Percentiles rank a stretch among this genome's conserved stretches.
These are phyloP conservation scores for Ceratocystis smalleyi DNA, from an alignment of 2,329 filamentous ascomycete species.

Conservation along the genomic window DNA sequence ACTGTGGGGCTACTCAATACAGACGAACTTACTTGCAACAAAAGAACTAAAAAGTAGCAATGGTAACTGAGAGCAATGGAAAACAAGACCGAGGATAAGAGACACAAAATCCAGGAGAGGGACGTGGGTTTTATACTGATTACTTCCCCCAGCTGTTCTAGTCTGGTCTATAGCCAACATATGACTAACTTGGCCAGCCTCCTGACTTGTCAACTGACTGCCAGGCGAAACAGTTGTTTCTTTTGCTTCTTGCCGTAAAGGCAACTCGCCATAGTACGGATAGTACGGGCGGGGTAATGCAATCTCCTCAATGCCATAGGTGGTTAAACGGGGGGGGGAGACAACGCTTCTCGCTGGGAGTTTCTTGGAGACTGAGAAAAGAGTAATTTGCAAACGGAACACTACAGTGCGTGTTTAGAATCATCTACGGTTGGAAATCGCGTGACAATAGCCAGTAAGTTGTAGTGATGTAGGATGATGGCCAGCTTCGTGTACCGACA, in stretches of 20 bases:
- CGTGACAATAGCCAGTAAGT: background rate
- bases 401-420: background rate
- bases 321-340: background rate
- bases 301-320: background rate
- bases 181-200: background rate
- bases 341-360: background rate
- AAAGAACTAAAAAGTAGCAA: background rate
- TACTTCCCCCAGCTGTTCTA: background rate
- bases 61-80: background rate
- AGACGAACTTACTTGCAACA: background rate
- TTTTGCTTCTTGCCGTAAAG: background rate
- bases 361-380: background rate
- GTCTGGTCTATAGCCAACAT: background rate
- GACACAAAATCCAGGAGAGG: background rate
- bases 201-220: background rate
- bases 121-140: conserved; percentile 3
- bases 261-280: background rate
- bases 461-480: background rate
- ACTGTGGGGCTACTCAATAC: background rate
- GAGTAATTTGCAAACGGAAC: background rate
- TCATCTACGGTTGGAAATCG: background rate
- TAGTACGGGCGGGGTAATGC: background rate
- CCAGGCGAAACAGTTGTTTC: background rate
- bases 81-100: background rate
- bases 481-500: conserved; percentile 1